Conservation (phyloP, 164 flowering plant genomes). For the Liriodendron chinense region DNA sequence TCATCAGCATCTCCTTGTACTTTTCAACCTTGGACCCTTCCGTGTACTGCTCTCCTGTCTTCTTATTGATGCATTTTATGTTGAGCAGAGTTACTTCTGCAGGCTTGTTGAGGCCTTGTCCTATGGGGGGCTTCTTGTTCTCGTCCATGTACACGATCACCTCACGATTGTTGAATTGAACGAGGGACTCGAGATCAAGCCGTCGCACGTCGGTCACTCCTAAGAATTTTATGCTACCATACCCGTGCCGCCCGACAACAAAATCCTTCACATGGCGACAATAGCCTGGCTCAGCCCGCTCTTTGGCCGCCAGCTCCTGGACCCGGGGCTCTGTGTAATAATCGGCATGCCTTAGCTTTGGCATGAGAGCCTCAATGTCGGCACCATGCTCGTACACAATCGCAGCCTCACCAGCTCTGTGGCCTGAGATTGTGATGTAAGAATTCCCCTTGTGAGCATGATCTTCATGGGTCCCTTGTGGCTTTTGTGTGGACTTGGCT, state of each 20-base stretch:
- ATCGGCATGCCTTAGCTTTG: constrained; percentile 76
- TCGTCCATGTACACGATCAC: constrained; percentile 91
- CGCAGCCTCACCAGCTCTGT: constrained; percentile 84
- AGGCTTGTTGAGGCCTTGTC: constrained; percentile 90
- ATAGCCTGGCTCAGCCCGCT: constrained; percentile 78
- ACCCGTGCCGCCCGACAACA: constrained; percentile 74
- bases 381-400: constrained; percentile 81
- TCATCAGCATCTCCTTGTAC: constrained; percentile 73
- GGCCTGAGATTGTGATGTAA: constrained; percentile 52
- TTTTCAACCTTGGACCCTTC: constrained; percentile 70
- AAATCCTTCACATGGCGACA: constrained; percentile 73
- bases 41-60: constrained; percentile 47
- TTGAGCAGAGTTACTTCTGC: constrained; percentile 92
- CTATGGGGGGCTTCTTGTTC: constrained; percentile 84
- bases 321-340: constrained; percentile 82
- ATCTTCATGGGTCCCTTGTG: constrained; percentile 49
- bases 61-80: constrained; percentile 74
- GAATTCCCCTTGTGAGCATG: constrained; percentile 37
- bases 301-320: constrained; percentile 87
- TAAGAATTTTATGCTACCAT: constrained; percentile 74
- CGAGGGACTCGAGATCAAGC: constrained; percentile 44
- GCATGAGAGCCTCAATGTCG: constrained; percentile 81
- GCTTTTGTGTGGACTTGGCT: constrained; percentile 25
- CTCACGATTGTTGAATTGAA: constrained; percentile 83
- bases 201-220: constrained; percentile 86